These are phyloP conservation scores for Gnomoniopsis sp. DNA, from an alignment of 2,329 filamentous ascomycete species.

Conservation along the genomic window DNA sequence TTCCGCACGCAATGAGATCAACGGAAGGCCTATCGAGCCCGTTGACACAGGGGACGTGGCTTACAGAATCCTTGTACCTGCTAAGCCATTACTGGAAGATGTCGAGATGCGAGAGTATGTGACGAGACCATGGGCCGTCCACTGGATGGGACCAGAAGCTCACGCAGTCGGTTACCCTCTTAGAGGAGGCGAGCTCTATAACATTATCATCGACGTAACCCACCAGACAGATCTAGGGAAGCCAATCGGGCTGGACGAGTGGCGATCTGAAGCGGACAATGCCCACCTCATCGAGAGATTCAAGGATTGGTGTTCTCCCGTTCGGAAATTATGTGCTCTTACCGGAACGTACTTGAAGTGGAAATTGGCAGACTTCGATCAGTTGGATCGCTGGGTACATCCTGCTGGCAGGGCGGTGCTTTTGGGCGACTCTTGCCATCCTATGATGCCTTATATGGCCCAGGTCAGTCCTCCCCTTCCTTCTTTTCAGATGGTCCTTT, in stretches of 20 bases:
- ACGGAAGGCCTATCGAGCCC: slow-evolving; percentile 24
- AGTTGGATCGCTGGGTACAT: slow-evolving; percentile 38
- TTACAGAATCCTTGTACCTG: slow-evolving; percentile 31
- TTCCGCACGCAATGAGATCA: slow-evolving; percentile 22
- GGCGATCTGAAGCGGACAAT: slow-evolving; percentile 28
- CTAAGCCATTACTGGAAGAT: slow-evolving; percentile 24
- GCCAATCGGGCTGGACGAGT: slow-evolving; percentile 16
- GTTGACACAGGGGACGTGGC: slow-evolving; percentile 32
- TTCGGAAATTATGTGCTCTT: slow-evolving; percentile 31
- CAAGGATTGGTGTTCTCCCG: slow-evolving; percentile 31
- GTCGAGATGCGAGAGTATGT: slow-evolving; percentile 26
- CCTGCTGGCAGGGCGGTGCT: slow-evolving; percentile 35
- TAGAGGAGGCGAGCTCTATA: slow-evolving; percentile 29
- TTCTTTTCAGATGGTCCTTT: no score
- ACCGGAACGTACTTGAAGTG: slow-evolving; percentile 41
- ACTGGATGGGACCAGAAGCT: slow-evolving; percentile 31
- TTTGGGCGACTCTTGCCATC: slow-evolving; percentile 42
- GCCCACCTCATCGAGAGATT: slow-evolving; percentile 34
- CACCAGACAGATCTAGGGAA: slow-evolving; percentile 14
- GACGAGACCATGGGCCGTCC: slow-evolving; percentile 27
- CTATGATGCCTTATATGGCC: slow-evolving; percentile 46
- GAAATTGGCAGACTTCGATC: slow-evolving; percentile 40
- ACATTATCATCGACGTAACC: slow-evolving; percentile 30
- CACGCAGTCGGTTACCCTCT: slow-evolving; percentile 32
- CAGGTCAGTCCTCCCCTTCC: slow-evolving; percentile 21